Base-by-base conservation (phyloP, 1,284 basidiomycete genomes). In the Pseudozyma hubeiensis region DNA sequence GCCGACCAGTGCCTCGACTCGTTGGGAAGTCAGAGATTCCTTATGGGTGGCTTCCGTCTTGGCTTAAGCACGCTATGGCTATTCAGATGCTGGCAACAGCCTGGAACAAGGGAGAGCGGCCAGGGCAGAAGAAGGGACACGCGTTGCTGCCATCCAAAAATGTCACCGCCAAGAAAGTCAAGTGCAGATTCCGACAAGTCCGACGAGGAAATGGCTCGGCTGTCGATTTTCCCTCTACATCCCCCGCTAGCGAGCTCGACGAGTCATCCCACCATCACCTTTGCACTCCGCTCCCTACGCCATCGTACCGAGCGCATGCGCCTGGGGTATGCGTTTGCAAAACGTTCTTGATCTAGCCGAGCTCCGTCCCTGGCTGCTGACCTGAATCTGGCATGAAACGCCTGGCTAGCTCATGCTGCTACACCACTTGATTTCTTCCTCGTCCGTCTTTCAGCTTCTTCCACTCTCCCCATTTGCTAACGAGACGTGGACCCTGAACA, bases 261-360 rank as follows among this genome's bases (percentile, higher is more conserved):
- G 52, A 53, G 52, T 53, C 52, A 53, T 45, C 41, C 43, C 13
- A 17, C 34, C 30, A 24, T 31, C 53, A 30, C 29, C 31, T 54
- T 54, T 24, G 44, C 53, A 54, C 53, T 54, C 53, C 53, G 53
- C 53, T 45, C 33, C 39, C 37, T 39, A 13, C 34, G 40, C 39
- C 39, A n/a, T 41, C 39, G n/a, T 41, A n/a, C 39, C 40, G 39
- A 17, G 24, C 29, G 34, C 52, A 34, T 46, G 17, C 41, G 24
- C 35, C 5, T 39, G 33, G 31, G 24, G 16, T 30, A 11, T 29
- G 19, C 19, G 19, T 24, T 35, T 14, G 34, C 9, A 37, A 41
- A 41, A 41, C 39, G 16, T 16, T 30, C 35, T 19, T 48, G 47
- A 57, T 57, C 54, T 57, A 57, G 46, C 54, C 54, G 47, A 57